Evolutionary conservation across 257 asterid species (phyloP), one percentile per base, ranked within the genome.

Genomic region (Nicotiana benthamiana): DNA sequence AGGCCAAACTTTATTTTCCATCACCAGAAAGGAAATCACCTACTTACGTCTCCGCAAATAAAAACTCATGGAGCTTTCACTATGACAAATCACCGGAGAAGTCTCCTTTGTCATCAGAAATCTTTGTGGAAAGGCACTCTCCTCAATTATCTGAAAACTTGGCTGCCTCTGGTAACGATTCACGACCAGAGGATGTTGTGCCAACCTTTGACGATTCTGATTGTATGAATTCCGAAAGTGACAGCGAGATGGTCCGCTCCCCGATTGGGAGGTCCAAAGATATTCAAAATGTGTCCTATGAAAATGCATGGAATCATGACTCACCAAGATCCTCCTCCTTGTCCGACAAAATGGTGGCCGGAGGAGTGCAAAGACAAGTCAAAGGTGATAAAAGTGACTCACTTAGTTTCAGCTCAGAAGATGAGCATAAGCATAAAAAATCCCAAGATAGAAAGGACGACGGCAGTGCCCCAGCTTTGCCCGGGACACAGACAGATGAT

Each of bases 131-230:
- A 83, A 86, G 83, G 79, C 85, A 84, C 83, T 80, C 87, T 5
- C 80, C 79, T 77, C 84, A 83, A 72, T 83, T 86, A 70, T 82
- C 93, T 34, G 92, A 79, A 68, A 87, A 75, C 28, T 61, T 80
- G 77, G 75, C 36, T 61, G 46, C 85, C 57, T 22, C 87, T 16
- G 79, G 17, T 63, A 83, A 86, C 83, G 83, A 81, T 77, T 57
- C 90, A 30, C 87, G 83, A 76, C 81, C 66, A 75, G 89, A 87
- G 84, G 68, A 75, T 78, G 72, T 56, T 52, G 87, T 82, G 83
- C 86, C 80, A 77, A 83, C 83, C 9, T 95, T 88, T 86, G 99
- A 93, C 87, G 92, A 91, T 81, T 88, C 97, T 24, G 93, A 91
- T 77, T 90, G 89, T 59, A 75, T 79, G 79, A 65, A 68, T 86